phyloP scores from a whole-genome alignment of 1,284 basidiomycete genomes.

The Salmacisia buchloeana region DNA sequence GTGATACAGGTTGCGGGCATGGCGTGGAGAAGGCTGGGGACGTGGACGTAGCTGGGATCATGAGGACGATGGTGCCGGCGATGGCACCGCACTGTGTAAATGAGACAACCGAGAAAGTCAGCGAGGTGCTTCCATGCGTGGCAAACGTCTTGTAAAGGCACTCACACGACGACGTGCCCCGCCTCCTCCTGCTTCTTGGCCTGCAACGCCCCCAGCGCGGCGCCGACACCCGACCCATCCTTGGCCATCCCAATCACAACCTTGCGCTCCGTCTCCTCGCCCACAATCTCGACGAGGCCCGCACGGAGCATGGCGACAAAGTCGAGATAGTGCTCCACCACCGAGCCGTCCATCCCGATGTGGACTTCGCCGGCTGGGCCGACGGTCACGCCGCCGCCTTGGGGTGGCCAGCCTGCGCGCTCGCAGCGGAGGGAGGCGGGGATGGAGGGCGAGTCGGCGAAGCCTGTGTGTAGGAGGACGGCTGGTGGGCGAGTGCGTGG shows the following conservation, averaged over 20 bases:
- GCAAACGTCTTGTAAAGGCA: too few species aligned
- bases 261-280: constrained; percentile 68
- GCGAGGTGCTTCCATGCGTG: too few species aligned
- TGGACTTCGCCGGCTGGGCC: constrained; percentile 47
- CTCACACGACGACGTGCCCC: constrained; percentile 32
- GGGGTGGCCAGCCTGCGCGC: constrained; percentile 80
- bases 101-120: too few species aligned
- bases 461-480: constrained; percentile 5
- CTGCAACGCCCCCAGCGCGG: constrained; percentile 32
- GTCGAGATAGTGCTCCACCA: constrained; percentile 71
- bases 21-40: too few species aligned
- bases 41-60: too few species aligned
- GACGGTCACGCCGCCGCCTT: constrained; percentile 50
- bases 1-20: too few species aligned
- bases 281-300: constrained; percentile 70
- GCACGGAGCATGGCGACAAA: constrained; percentile 70
- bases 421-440: constrained; percentile 59
- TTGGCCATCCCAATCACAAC: constrained; percentile 87
- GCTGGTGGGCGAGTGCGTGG: neutral
- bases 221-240: constrained; percentile 90
- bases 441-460: constrained; percentile 49
- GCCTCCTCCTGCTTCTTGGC: constrained; percentile 33
- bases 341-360: constrained; percentile 53
- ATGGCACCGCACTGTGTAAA: too few species aligned
- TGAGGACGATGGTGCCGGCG: too few species aligned